phyloP scores from a whole-genome alignment of 2,329 filamentous ascomycete genomes.

The Ilyonectria destructans region DNA sequence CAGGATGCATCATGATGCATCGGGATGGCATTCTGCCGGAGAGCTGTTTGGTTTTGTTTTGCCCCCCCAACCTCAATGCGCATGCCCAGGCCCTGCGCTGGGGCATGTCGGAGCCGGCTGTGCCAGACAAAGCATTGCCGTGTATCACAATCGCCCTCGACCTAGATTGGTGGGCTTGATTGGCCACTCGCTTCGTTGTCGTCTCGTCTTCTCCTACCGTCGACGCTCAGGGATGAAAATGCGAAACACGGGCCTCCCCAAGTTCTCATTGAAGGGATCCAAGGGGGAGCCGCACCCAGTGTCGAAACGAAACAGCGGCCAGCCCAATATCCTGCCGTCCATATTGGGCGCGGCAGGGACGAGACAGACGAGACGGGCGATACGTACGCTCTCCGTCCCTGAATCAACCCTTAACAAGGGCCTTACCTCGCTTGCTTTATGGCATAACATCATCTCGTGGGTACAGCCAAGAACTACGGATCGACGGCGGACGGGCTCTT shows the following conservation, averaged over 20 bases:
- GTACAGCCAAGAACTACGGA: slow-evolving; percentile 15
- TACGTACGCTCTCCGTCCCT: slow-evolving; percentile 1
- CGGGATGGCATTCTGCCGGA: slow-evolving; percentile 23
- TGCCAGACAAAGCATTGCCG: slow-evolving; percentile 43
- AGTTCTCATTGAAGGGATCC: slow-evolving; percentile 12
- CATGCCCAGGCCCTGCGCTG: slow-evolving; percentile 10
- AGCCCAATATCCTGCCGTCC: slow-evolving; percentile 16
- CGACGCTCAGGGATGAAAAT: slow-evolving; percentile 32
- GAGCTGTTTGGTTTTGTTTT: slow-evolving; percentile 27
- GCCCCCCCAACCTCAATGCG: slow-evolving; percentile 18
- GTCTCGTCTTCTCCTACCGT: slow-evolving; percentile 28
- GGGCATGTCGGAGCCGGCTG: slow-evolving; percentile 34
- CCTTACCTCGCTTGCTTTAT: slow-evolving; percentile 5
- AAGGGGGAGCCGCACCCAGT: slow-evolving; percentile 12
- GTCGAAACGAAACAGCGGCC: slow-evolving; percentile 41
- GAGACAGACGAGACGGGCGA: neutral
- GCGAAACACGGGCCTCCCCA: slow-evolving; percentile 26
- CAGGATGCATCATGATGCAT: slow-evolving; percentile 24
- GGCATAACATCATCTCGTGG: slow-evolving; percentile 21
- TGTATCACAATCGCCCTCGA: slow-evolving; percentile 42
- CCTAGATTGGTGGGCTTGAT: slow-evolving; percentile 29
- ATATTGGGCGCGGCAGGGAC: neutral
- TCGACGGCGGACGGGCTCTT: slow-evolving; percentile 7
- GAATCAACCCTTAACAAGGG: slow-evolving; percentile 10
- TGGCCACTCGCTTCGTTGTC: slow-evolving; percentile 13